These are phyloP conservation scores for Umbilicaria muhlenbergii DNA, from an alignment of 495 filamentous ascomycete species.

Conservation along the genomic window DNA sequence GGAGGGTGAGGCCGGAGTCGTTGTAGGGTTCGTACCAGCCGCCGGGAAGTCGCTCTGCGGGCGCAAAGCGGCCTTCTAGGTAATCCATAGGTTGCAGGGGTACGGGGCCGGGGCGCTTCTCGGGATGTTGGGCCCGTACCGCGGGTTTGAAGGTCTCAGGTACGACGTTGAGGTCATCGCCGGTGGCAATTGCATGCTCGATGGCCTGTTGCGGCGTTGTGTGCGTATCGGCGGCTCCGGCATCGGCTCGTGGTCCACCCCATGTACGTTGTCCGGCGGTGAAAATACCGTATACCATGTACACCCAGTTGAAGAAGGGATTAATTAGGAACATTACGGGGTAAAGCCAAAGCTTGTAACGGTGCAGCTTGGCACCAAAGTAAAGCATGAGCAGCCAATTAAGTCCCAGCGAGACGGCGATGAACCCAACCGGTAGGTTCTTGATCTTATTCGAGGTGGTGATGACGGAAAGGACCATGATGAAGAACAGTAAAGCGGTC, in stretches of 20 bases:
- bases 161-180: slow-evolving; percentile 85
- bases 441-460: slow-evolving; percentile 64
- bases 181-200: slow-evolving; percentile 58
- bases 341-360: slow-evolving; percentile 89
- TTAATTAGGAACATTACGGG: slow-evolving; percentile 92
- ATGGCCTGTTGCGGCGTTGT: slow-evolving; percentile 76
- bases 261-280: slow-evolving; percentile 92
- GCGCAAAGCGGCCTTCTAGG: slow-evolving; percentile 45
- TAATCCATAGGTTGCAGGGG: slow-evolving; percentile 58
- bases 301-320: slow-evolving; percentile 97
- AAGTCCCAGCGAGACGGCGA: slow-evolving; percentile 83
- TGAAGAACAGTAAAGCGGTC: slow-evolving; percentile 88
- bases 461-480: slow-evolving; percentile 77
- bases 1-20: slow-evolving; percentile 22
- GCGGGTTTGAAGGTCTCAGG: slow-evolving; percentile 78
- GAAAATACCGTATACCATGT: slow-evolving; percentile 81
- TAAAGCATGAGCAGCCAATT: slow-evolving; percentile 97
- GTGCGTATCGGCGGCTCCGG: slow-evolving; percentile 60
- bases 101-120: slow-evolving; percentile 22
- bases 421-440: slow-evolving; percentile 84
- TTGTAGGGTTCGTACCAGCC: slow-evolving; percentile 28
- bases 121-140: slow-evolving; percentile 32
- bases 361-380: slow-evolving; percentile 72
- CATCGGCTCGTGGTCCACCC: slow-evolving; percentile 90
- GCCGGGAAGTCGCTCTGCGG: slow-evolving; percentile 32